Conservation (phyloP, 805 yeast species). For the Candida suzukii region DNA sequence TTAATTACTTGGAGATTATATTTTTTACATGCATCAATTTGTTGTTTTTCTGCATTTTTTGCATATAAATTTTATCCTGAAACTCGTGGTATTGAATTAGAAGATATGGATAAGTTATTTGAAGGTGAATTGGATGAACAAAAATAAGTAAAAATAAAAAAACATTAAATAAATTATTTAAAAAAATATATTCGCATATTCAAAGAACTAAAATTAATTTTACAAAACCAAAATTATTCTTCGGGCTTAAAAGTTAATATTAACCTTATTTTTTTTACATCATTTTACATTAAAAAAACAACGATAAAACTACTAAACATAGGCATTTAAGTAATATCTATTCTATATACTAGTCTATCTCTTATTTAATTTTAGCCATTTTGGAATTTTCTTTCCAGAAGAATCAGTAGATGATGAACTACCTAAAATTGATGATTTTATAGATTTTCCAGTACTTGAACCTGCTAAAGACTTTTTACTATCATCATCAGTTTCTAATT, state of each 20-base stretch:
- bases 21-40: constrained; percentile 68
- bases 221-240: too few species aligned
- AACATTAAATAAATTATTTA: too few species aligned
- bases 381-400: constrained; percentile 18
- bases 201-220: too few species aligned
- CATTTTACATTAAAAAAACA: too few species aligned
- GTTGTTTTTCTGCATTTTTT: constrained; percentile 36
- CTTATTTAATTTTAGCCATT: constrained; percentile 27
- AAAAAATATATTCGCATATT: too few species aligned
- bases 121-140: constrained; percentile 5
- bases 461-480: too few species aligned
- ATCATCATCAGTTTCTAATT: constrained; percentile 1
- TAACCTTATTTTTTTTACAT: too few species aligned
- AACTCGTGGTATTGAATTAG: constrained; percentile 45
- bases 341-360: constrained; percentile 6
- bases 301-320: too few species aligned
- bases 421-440: neutral
- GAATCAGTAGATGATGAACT: neutral
- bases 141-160: neutral
- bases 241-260: too few species aligned
- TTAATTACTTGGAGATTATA: constrained; percentile 72
- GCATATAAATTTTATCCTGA: constrained; percentile 45
- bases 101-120: constrained; percentile 50
- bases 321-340: neutral
- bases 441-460: neutral